Conservation (phyloP, 176 grass and related monocot genomes). For the Alloteropsis semialata region DNA sequence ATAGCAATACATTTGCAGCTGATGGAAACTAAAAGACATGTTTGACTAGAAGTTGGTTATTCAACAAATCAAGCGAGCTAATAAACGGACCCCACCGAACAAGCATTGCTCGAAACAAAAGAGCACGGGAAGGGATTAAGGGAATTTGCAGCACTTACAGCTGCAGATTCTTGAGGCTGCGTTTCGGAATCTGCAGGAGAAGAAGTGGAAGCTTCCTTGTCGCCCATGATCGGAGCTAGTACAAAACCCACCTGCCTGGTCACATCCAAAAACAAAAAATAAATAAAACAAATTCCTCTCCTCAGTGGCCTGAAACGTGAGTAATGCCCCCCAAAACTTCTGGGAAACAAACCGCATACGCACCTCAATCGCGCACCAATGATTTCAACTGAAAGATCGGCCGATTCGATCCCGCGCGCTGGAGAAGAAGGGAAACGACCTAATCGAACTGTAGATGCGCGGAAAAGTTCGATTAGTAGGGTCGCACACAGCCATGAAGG, state of each 20-base stretch:
- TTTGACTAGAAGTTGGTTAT: background rate
- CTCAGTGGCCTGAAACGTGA: background rate
- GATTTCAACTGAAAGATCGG: background rate
- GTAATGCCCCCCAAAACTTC: background rate
- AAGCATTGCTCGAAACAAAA: background rate
- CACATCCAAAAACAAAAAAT: background rate
- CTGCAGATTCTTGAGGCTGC: background rate
- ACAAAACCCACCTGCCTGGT: background rate
- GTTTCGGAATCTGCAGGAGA: background rate
- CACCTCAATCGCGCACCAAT: background rate
- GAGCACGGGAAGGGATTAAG: too few relatives aligned
- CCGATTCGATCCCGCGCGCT: background rate
- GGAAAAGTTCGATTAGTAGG: background rate
- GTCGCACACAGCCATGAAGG: background rate
- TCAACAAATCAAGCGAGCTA: background rate
- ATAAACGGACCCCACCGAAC: background rate
- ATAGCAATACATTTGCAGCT: background rate
- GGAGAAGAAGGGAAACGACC: background rate
- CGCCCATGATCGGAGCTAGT: background rate
- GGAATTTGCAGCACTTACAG: background rate
- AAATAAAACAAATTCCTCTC: background rate
- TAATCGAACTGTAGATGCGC: background rate
- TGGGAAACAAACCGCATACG: background rate
- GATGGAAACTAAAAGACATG: background rate
- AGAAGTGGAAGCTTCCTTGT: background rate